Base-by-base conservation (phyloP, 2,329 filamentous ascomycete species). In the Colletotrichum zoysiae region DNA sequence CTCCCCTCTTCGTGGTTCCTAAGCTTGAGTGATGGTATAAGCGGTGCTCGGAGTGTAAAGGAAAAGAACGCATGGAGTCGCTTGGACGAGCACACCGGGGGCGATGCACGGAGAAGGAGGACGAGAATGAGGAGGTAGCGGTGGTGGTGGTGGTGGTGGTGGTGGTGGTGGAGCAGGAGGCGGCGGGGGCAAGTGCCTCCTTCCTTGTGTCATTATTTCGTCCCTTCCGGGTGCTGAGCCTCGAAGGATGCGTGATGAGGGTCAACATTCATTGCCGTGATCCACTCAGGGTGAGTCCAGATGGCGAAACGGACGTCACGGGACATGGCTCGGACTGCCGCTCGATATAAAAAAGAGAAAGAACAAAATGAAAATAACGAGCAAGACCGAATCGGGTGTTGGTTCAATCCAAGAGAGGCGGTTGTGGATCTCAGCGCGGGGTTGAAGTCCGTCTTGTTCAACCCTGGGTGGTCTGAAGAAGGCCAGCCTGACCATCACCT, bases 361-460 rank as follows among this genome's bases (percentile, higher is more conserved):
- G n/a, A n/a, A n/a, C n/a, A n/a, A 9, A 44, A 4, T 18, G 44
- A 65, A 69, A 64, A 71, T 71, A 69, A 69, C 55, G 46, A 71
- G 53, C 53, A 69, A 55, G 65, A 30, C 55, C 59, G 50, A 42
- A 55, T 56, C 65, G 69, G 65, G 35, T 69, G 65, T 71, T 69
- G 69, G 69, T 65, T 69, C 69, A 64, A 56, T 65, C 69, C 69
- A 65, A 69, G 53, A 63, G 55, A 65, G 60, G 50, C 48, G 50
- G 67, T 53, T 73, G 70, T 73, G 67, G 70, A 73, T 69, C 64
- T 59, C 70, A 61, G 69, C 65, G 72, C 72, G 69, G 72, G 72
- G 72, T 74, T 73, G 33, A 70, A 57, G 56, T 56, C 62, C 51
- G 57, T 61, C 56, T 44, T 38, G 42, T 18, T 18, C 50, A 65